Evolutionary conservation across 306 rosid genomes (phyloP), one percentile per base, ranked within the genome.

Genomic region (Boehmeria nivea): DNA sequence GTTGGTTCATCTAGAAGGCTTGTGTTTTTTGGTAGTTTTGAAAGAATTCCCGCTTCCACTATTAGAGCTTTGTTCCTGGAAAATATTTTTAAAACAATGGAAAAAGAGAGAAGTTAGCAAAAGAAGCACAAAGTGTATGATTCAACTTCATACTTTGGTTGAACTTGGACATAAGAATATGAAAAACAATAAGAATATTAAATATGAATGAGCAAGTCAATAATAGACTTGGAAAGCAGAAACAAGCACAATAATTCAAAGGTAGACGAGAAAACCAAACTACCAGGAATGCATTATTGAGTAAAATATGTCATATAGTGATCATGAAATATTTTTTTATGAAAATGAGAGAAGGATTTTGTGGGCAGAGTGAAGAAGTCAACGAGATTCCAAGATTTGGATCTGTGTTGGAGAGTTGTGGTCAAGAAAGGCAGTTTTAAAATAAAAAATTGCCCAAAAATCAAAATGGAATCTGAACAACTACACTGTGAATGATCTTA

Each of bases 41-140:
- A 75, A 28, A 89, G 65, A 63, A 89, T 71, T 73, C 90, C 94
- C 66, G 90, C 90, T 72, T 79, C 95, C 77, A 86, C 80, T 71
- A 81, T 81, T 62, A 86, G 70, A 53, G 94, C 83, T 70, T 86
- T 89, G 83, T 81, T 86, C 85, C 97, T 89, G 82, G 71, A 26
- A 25, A 63, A 63, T 26, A 40, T 40, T 3, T 11, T 11, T 40
- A 40, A 43, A 15, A 11, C 9, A 59, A 45, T 27, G 31, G n/a
- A 14, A 54, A 43, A 65, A 60, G 20, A 37, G 9, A 47, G 6
- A 8, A 61, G 54, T 78, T 22, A 66, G 70, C 51, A 26, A 45
- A n/a, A 43, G 38, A 65, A 45, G 40, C n/a, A n/a, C n/a, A n/a
- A n/a, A n/a, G n/a, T n/a, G n/a, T n/a, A n/a, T n/a, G n/a, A n/a